Base-by-base conservation (phyloP, 2,329 filamentous ascomycete genomes). In the Diaporthe vaccinii region DNA sequence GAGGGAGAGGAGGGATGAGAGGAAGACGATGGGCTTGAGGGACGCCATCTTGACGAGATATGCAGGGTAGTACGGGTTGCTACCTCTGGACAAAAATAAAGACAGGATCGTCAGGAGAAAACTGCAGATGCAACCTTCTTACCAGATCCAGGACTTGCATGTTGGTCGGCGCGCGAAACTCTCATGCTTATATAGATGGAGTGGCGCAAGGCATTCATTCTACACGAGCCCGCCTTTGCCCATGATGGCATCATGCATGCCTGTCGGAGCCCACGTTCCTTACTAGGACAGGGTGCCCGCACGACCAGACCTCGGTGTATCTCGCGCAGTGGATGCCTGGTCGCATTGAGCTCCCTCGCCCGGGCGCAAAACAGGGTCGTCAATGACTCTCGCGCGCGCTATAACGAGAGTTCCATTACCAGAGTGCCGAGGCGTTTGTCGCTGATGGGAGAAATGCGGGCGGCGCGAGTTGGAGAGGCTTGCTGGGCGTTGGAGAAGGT, bases 1-100 rank as follows among this genome's bases (percentile, higher is more conserved):
- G 76, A 74, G 20, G 80, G 70, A 28, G 78, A 73, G 1, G 79
- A 78, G 31, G 78, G 75, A 17, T 79, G 78, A 15, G 75, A 77
- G 7, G 80, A 81, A 25, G 77, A 76, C 6, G 81, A 80, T 53
- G 80, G 80, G 7, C 61, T 58, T 75, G 3, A 76, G 49, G 51
- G 69, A 39, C 17, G 65, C 61, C 73, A 75, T 76, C 46, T 49
- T 73, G 59, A 31, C 5, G 39, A 5, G 15, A 15, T 58, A 51
- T 79, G 73, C 67, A 76, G 75, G n/a, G 77, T 77, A 2, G 79
- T 77, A 1, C 80, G 79, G 78, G 0, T 79, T 81, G 28, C 71
- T 73, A 73, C 58, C 58, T 39, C 58, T 22, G 49, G 17, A 39
- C 9, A 69, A 55, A 41, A 69, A 55, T 28, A 28, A 49, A 49